These are phyloP conservation scores for Closterium sp. DNA, from an alignment of 139 green algal species.

Conservation along the genomic window DNA sequence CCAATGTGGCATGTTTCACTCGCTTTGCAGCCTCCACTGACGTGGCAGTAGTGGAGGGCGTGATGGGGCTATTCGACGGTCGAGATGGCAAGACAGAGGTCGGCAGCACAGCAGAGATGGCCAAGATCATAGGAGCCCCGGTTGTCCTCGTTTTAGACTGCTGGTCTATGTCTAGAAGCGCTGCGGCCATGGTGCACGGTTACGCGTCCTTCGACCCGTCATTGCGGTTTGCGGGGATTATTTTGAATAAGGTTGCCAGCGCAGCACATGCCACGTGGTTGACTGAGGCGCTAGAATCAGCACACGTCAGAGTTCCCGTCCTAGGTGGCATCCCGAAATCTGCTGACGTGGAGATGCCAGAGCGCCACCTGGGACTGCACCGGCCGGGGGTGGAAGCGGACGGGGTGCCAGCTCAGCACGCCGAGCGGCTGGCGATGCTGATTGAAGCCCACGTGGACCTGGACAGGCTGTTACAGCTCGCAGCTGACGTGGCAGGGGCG, in stretches of 20 bases:
- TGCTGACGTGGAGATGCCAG: slow-evolving; percentile 46
- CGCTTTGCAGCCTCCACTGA: slow-evolving; percentile 60
- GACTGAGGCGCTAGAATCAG: slow-evolving; percentile 56
- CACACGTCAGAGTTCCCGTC: slow-evolving; percentile 56
- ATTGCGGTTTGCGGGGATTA: slow-evolving; percentile 67
- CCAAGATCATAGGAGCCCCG: slow-evolving; percentile 65
- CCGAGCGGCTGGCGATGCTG: slow-evolving; percentile 53
- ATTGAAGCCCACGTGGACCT: slow-evolving; percentile 64
- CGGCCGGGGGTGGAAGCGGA: slow-evolving; percentile 51
- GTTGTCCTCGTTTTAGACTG: slow-evolving; percentile 87
- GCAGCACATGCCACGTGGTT: slow-evolving; percentile 65
- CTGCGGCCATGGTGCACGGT: slow-evolving; percentile 70
- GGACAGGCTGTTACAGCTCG: slow-evolving; percentile 62
- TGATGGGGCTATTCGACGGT: slow-evolving; percentile 81
- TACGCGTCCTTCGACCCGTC: slow-evolving; percentile 70
- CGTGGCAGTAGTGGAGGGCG: slow-evolving; percentile 78
- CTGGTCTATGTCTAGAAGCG: slow-evolving; percentile 58
- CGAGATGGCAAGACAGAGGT: slow-evolving; percentile 63
- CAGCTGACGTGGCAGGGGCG: slow-evolving; percentile 5
- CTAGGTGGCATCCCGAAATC: slow-evolving; percentile 73
- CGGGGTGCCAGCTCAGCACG: slow-evolving; percentile 15
- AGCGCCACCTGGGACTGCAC: slow-evolving; percentile 64
- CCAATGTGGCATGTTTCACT: slow-evolving; percentile 58
- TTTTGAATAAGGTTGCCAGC: slow-evolving; percentile 79
- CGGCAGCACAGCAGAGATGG: slow-evolving; percentile 78